Evolutionary conservation across 2,329 filamentous ascomycete species (phyloP), one percentile per base, ranked within the genome.

Genomic region (Aspergillus aculeatus): DNA sequence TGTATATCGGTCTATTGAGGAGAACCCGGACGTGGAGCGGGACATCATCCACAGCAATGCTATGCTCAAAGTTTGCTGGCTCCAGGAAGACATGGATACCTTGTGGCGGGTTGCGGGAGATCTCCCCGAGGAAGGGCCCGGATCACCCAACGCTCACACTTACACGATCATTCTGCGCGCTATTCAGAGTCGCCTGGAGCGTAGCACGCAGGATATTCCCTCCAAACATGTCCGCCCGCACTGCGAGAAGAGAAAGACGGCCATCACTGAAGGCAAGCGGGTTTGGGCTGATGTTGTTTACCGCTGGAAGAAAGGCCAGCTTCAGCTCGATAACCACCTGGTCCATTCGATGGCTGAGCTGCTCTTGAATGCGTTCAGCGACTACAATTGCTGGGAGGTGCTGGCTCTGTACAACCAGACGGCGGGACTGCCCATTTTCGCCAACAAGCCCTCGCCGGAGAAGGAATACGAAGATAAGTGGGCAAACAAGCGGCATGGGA

Each of bases 21-120:
- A 85, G 38, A 86, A 84, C 54, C 84, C 84, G 1, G 80, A 82
- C 7, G 80, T 96, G 54, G 82, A 87, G 64, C 89, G 90, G 16
- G 90, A 87, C 66, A 89, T 88, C 38, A 89, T 91, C 58, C 95
- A 98, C 71, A 86, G 91, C 63, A 99, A 99, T 72, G 91, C 93
- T 10, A 86, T 92, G n/a, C 80, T 99, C 49, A 86, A 88, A 60
- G 89, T 95, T 9, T 98, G 93, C 73, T 84, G 88, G 51, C 83
- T 86, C 59, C 88, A 90, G 4, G 74, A 82, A 12, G 89, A 97
- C 71, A 82, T 96, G 74, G 92, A 96, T 66, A 85, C 88, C 16
- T 78, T 98, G 66, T 96, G 95, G 82, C 83, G 84, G 57, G 83
- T 97, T 64, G 85, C 88, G 48, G 83, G 86, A n/a, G 86, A 87